Evolutionary conservation across 257 asterid species (phyloP), one percentile per base, ranked within the genome.

Genomic region (Jaltomata sinuosa): DNA sequence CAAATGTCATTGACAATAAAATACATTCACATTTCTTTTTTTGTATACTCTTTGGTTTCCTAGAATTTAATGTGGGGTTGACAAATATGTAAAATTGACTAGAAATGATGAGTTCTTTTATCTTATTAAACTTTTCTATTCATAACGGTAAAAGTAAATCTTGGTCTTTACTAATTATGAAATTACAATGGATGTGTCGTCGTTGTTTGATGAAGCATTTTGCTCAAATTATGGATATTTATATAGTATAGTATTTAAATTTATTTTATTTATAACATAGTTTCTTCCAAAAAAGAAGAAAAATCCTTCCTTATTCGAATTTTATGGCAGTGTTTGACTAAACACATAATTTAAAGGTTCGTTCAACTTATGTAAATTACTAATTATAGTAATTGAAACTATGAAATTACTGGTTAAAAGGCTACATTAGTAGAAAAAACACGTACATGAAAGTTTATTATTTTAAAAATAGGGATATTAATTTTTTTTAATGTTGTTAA

Each of bases 1-100:
- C 81, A 76, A 76, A 76, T 47, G 55, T 76, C 81, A 76, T 76
- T 76, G 81, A 76, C 81, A 29, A 47, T 47, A 76, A 47, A 19
- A 27, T 47, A 27, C 16, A 47, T 76, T 27, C 18, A 47, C 62
- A 76, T 47, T 76, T 76, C 1, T 16, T 15, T 76, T 38, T 76
- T 47, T 27, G 42, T 29, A 49, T 53, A 16, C 22, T 8, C 81
- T 49, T 4, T 49, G 3, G n/a, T 47, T 27, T 49, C 45, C 8
- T 76, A 49, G 27, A 45, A 50, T 2, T 47, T 49, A 16, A 76
- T 49, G 42, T 15, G 22, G 42, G 42, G 62, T 76, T 76, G 62
- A 49, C 45, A 76, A 76, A 27, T 47, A 27, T 27, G 27, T 22
- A 25, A 47, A 76, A 47, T 15, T 25, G 16, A 19, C 18, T 3